phyloP scores from a whole-genome alignment of 1,284 basidiomycete species.

The Papiliotrema fonsecae region DNA sequence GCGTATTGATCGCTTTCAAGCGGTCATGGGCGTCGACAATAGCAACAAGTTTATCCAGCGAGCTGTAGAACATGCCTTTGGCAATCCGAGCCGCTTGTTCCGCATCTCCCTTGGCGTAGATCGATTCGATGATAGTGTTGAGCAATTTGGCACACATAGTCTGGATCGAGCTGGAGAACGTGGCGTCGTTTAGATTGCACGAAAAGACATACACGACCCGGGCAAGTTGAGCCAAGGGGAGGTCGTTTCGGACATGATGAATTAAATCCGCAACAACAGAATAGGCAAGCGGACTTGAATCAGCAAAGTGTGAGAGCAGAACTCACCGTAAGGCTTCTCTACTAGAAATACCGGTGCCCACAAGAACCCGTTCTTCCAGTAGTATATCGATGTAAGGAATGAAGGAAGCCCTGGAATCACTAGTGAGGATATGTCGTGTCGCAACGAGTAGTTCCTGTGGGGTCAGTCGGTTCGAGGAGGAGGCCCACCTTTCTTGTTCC shows the following conservation, averaged over 20 bases:
- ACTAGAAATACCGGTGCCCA: constrained; percentile 72
- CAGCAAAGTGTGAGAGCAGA: neutral
- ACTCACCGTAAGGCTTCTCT: constrained; percentile 74
- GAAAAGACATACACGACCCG: constrained; percentile 82
- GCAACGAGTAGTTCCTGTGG: constrained; percentile 90
- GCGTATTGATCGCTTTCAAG: constrained; percentile 36
- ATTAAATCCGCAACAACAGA: constrained; percentile 89
- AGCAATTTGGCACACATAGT: constrained; percentile 92
- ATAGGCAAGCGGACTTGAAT: constrained; percentile 68
- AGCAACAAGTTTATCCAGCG: constrained; percentile 79
- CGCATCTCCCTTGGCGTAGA: constrained; percentile 67
- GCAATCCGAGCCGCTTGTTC: constrained; percentile 65
- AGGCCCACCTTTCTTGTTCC: constrained; percentile 63
- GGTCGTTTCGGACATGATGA: constrained; percentile 82
- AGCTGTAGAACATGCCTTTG: constrained; percentile 72
- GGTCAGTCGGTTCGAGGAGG: neutral
- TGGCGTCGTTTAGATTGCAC: constrained; percentile 83
- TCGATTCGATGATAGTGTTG: constrained; percentile 81
- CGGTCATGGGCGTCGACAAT: constrained; percentile 62
- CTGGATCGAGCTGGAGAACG: constrained; percentile 75
- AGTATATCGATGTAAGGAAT: constrained; percentile 84
- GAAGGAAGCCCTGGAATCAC: constrained; percentile 74
- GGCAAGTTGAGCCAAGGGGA: constrained; percentile 71
- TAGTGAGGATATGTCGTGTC: constrained; percentile 82
- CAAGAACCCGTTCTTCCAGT: constrained; percentile 83